Evolutionary conservation across 1,284 basidiomycete species (phyloP), one percentile per base, ranked within the genome.

Genomic region (Testicularia cyperi): DNA sequence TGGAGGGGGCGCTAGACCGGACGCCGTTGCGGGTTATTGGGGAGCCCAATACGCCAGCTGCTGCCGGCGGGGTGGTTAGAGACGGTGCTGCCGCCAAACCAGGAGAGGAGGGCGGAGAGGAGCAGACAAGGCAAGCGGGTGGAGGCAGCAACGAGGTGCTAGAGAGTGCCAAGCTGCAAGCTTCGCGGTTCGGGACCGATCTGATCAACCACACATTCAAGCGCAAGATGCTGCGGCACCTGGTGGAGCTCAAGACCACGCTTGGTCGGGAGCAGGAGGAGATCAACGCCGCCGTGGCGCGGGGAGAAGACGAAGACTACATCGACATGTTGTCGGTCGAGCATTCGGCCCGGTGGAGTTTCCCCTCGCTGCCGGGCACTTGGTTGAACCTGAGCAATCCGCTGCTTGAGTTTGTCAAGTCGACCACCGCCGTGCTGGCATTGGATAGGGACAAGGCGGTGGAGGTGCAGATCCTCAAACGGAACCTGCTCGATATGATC

Each of bases 381-480:
- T 83, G 90, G 70, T 81, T 92, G 12, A 80, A 83, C 25, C 79
- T 88, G 52, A 83, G 81, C 2, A 89, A 92, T 62, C 87, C 70
- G 10, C 80, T 86, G 1, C 83, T 98, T 24, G 94, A 98, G 77
- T 88, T 96, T 57, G 81, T 91, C 80, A 98, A 98, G 78, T 87
- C 86, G 47, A 79, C 84, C 2, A 92, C 89, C 63, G 90, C 91
- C 2, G 84, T 90, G 0, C 86, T 94, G 65, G 44, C 55, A 14
- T 51, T 75, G 25, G 85, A 87, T 2, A 85, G 82, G 58, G 89
- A 92, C 14, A 85, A 86, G 62, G 81, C 83, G 16, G 84, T 90
- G 49, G 92, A 98, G 70, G 84, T 96, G 18, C 88, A 90, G 14
- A 80, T 98, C 10, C 79, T 97, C 61, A 90, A 89, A 75, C 85